Conservation (phyloP, 163 green algal species). For the Volvox carteri region DNA sequence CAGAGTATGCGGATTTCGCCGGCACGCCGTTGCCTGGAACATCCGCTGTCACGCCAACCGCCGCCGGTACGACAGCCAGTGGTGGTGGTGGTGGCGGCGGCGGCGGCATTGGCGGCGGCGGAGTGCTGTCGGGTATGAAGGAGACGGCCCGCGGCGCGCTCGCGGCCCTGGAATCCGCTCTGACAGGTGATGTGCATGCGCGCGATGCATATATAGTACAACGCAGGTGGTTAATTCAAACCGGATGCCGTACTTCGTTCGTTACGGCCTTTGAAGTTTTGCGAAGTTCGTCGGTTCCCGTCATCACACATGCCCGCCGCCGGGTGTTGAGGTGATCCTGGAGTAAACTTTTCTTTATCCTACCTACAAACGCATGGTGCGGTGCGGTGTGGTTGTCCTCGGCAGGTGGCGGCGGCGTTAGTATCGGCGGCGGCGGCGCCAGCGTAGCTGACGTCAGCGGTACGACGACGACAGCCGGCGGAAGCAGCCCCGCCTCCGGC, state of each 20-base stretch:
- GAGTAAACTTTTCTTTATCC: no score
- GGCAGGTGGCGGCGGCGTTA: neutral
- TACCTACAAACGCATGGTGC: no score
- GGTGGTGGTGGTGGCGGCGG: no score
- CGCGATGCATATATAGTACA: no score
- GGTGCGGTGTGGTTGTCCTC: neutral
- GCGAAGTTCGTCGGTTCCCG: no score
- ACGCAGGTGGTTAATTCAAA: no score
- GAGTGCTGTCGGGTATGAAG: neutral
- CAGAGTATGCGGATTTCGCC: slow-evolving; percentile 36
- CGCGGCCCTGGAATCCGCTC: slow-evolving; percentile 1
- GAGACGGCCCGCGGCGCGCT: neutral
- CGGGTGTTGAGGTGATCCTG: no score
- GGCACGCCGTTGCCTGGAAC: neutral
- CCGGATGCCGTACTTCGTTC: no score
- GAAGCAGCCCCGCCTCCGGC: neutral
- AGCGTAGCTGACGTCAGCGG: neutral
- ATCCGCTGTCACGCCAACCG: neutral
- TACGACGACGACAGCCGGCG: neutral
- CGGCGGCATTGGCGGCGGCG: neutral
- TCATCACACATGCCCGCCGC: no score
- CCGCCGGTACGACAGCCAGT: no score
- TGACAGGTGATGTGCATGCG: neutral
- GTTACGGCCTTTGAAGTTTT: no score
- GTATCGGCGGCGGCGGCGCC: neutral